Evolutionary conservation across 2,329 filamentous ascomycete species (phyloP).

Genomic region (Ascochyta koolunga): DNA sequence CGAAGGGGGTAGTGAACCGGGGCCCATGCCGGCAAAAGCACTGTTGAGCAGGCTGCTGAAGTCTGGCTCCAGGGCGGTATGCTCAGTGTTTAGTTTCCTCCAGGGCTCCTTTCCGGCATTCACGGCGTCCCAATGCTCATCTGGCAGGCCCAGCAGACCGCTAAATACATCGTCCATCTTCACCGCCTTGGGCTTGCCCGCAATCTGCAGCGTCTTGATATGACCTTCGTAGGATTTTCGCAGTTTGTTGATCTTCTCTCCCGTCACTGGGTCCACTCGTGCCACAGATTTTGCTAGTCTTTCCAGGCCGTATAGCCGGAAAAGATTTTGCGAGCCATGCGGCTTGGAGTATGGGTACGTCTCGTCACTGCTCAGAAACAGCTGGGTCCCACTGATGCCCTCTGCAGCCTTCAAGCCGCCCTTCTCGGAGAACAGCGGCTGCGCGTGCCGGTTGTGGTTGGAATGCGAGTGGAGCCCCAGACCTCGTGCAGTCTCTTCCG

Average conservation of each 20-base stretch:
- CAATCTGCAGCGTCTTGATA: conserved; percentile 56
- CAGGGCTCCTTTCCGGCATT: conserved; percentile 49
- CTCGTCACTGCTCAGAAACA: conserved; percentile 47
- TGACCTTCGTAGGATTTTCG: conserved; percentile 63
- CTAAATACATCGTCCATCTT: conserved; percentile 48
- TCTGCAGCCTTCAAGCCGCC: conserved; percentile 37
- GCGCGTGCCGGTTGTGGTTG: conserved; percentile 55
- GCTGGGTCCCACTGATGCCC: conserved; percentile 36
- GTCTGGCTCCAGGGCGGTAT: conserved; percentile 31
- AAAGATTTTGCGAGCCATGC: conserved; percentile 63
- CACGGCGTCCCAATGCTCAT: conserved; percentile 50
- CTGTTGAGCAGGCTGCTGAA: conserved; percentile 46
- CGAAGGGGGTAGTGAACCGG: conserved; percentile 50
- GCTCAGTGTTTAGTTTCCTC: conserved; percentile 35
- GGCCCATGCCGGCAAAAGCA: conserved; percentile 50
- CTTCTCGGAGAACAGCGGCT: conserved; percentile 31
- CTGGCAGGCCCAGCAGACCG: conserved; percentile 46
- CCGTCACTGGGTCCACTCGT: conserved; percentile 64
- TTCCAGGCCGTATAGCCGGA: conserved; percentile 64
- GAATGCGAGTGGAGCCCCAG: conserved; percentile 49
- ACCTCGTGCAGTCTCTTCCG: conserved; percentile 34
- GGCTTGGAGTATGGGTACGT: conserved; percentile 57
- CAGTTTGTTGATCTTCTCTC: conserved; percentile 69
- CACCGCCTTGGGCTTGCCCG: conserved; percentile 56
- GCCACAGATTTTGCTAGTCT: conserved; percentile 64